Percentiles rank a stretch among this genome's conserved stretches.
phyloP scores from a whole-genome alignment of 208 protist species.

The Angomonas ambiguus region DNA sequence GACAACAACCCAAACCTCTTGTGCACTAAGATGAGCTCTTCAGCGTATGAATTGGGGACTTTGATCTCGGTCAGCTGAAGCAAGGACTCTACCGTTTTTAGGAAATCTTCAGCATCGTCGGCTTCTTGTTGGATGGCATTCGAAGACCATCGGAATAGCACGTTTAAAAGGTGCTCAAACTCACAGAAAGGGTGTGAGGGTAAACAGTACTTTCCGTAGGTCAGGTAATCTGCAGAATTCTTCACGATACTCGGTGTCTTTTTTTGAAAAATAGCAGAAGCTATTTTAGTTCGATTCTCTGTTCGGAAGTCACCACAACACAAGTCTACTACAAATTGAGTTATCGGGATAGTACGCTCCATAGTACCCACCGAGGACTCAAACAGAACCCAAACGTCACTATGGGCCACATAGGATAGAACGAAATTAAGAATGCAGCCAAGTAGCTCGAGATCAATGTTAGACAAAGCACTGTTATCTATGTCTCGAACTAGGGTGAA shows the following conservation, averaged over 20 bases:
- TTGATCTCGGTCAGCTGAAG: constrained; percentile 26
- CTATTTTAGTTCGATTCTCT: constrained; percentile 18
- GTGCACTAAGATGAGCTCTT: constrained; percentile 25
- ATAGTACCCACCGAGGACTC: constrained; percentile 31
- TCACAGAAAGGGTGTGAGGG: constrained; percentile 31
- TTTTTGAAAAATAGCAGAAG: constrained; percentile 14
- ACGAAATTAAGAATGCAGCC: constrained; percentile 47
- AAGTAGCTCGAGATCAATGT: constrained; percentile 43
- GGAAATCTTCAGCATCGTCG: constrained; percentile 16
- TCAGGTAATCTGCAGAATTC: constrained; percentile 9
- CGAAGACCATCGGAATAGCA: constrained; percentile 30
- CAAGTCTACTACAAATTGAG: constrained; percentile 55
- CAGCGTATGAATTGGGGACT: constrained; percentile 24
- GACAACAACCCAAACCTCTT: constrained; percentile 23
- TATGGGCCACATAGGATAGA: constrained; percentile 47
- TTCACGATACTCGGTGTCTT: constrained; percentile 5
- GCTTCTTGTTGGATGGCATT: constrained; percentile 12
- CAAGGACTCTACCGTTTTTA: constrained; percentile 25
- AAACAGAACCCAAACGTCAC: constrained; percentile 60
- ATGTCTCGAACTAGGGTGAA: constrained; percentile 42
- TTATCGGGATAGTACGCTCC: constrained; percentile 11
- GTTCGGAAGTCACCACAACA: constrained; percentile 39
- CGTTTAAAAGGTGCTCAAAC: constrained; percentile 38
- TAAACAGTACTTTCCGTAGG: constrained; percentile 29
- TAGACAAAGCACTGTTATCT: constrained; percentile 13